Evolutionary conservation across 345 rosid species (phyloP).

Genomic region (Syzygium aqueum): DNA sequence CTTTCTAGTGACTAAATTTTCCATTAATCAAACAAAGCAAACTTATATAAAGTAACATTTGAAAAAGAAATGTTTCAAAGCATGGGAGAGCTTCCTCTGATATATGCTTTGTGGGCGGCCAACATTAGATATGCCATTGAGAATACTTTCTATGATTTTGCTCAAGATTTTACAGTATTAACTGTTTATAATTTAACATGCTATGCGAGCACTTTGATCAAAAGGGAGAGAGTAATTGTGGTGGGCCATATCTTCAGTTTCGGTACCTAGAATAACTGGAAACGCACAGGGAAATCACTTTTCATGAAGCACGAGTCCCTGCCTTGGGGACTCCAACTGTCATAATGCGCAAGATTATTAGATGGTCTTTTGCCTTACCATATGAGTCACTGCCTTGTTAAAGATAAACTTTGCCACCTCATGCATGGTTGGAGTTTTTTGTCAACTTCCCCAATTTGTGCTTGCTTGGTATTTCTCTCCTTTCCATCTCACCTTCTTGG

Average conservation of each 20-base stretch:
- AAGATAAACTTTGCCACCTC: background rate
- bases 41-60: background rate
- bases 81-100: background rate
- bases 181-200: background rate
- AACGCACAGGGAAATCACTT: background rate
- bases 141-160: background rate
- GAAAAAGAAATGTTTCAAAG: background rate
- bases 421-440: background rate
- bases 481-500: background rate
- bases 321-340: background rate
- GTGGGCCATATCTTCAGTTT: background rate
- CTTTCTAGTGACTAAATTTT: background rate
- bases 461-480: background rate
- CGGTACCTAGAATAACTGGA: background rate
- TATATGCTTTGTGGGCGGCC: background rate
- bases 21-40: background rate
- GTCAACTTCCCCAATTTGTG: background rate
- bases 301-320: background rate
- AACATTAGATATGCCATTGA: background rate
- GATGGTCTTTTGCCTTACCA: background rate
- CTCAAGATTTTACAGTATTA: background rate
- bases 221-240: background rate
- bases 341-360: background rate
- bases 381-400: background rate
- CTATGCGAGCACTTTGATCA: background rate